A percentile compares a stretch with the other conserved stretches of the same genome.
Evolutionary conservation across 768 basidiomycete genomes (phyloP).

Genomic region (Suillus subaureus): DNA sequence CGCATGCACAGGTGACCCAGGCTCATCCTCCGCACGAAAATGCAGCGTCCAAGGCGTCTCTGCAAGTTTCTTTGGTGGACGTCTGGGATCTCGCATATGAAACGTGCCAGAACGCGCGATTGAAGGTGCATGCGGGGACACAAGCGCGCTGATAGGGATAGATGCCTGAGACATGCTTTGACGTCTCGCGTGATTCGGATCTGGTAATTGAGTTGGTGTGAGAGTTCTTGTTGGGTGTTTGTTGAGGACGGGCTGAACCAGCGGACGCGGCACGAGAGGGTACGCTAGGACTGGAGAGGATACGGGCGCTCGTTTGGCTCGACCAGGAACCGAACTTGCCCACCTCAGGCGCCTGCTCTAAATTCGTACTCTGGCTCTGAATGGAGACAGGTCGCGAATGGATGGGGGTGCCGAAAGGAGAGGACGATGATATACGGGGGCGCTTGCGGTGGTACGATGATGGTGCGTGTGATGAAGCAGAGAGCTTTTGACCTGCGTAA

Average conservation of each 20-base stretch:
- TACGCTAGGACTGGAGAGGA: slow-evolving; percentile 30
- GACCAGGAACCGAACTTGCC: slow-evolving; percentile 35
- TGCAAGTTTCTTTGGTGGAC: slow-evolving; percentile 54
- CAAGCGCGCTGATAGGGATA: slow-evolving; percentile 78
- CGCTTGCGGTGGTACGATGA: slow-evolving; percentile 77
- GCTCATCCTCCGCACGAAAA: slow-evolving; percentile 55
- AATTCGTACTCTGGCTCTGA: slow-evolving; percentile 11
- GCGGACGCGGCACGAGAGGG: slow-evolving; percentile 41
- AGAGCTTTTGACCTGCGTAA: slow-evolving; percentile 52
- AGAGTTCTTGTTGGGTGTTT: slow-evolving; percentile 15
- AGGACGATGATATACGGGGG: slow-evolving; percentile 52
- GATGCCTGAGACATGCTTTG: slow-evolving; percentile 69
- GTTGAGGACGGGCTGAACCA: slow-evolving; percentile 33
- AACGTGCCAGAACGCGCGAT: slow-evolving; percentile 58
- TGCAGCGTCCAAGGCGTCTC: slow-evolving; percentile 65
- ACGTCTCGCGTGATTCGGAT: slow-evolving; percentile 37
- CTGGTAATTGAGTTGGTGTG: slow-evolving; percentile 14
- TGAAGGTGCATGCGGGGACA: slow-evolving; percentile 80
- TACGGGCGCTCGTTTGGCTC: slow-evolving; percentile 34
- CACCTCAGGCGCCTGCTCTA: slow-evolving; percentile 24
- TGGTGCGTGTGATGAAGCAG: slow-evolving; percentile 60
- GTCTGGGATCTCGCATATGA: slow-evolving; percentile 82
- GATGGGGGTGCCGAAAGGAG: slow-evolving; percentile 35
- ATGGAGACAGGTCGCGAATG: slow-evolving; percentile 34
- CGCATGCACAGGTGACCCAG: slow-evolving; percentile 59